Conservation (phyloP, 2,329 filamentous ascomycete genomes). For the Verticillium longisporum region DNA sequence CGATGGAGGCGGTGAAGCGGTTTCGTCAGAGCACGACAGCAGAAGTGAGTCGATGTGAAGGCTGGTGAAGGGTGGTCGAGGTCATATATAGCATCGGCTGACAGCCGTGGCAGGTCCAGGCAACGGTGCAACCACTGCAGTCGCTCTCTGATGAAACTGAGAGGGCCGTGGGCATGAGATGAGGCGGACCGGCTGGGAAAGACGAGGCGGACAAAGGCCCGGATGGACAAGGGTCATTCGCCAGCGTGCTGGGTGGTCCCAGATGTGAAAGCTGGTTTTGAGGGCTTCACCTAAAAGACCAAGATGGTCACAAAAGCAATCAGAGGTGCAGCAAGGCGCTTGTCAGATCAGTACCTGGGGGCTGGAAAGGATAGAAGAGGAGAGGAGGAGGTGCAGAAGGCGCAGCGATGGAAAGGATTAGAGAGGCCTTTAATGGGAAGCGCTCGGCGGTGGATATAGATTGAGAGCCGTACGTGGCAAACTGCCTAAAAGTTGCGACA, state of each 20-base stretch:
- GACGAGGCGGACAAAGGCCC: slow-evolving; percentile 13
- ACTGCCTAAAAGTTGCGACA: not conserved
- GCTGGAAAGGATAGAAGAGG: not conserved
- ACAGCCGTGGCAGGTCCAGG: slow-evolving; percentile 6
- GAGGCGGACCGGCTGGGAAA: slow-evolving; percentile 3
- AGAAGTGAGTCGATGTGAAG: slow-evolving; percentile 36
- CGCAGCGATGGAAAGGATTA: not conserved
- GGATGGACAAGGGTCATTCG: not conserved
- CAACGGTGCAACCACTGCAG: slow-evolving; percentile 13
- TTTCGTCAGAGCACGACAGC: slow-evolving; percentile 15
- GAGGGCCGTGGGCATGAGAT: slow-evolving; percentile 1
- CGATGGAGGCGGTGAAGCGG: slow-evolving; percentile 3
- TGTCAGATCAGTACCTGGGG: not conserved
- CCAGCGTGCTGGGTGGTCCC: not conserved
- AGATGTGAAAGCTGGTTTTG: not conserved
- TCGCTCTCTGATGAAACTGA: not conserved
- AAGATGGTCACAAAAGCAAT: not conserved
- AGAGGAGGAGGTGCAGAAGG: not conserved
- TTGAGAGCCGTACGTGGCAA: not conserved
- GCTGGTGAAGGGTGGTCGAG: slow-evolving; percentile 29
- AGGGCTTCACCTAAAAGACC: not conserved
- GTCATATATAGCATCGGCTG: slow-evolving; percentile 27
- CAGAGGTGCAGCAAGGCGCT: not conserved
- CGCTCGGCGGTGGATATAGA: not conserved
- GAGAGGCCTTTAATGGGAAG: not conserved